Evolutionary conservation across 1,139 yeast genomes (phyloP), one percentile per base, ranked within the genome.

Genomic region (Kluyveromyces sp.): DNA sequence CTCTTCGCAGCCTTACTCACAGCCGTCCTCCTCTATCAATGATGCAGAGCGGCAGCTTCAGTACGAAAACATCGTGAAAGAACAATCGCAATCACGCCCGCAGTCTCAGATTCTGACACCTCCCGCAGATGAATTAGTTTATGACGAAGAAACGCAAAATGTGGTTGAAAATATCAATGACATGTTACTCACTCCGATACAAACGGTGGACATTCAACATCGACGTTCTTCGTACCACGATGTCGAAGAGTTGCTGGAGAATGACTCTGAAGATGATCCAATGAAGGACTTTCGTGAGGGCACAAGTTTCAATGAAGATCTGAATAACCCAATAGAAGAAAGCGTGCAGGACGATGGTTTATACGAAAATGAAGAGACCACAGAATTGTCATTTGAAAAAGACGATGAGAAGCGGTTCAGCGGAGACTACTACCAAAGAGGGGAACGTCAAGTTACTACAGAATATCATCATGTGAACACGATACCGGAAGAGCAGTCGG

Each of bases 401-500:
- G 62, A 57, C 4, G 64, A 60, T 45, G 64, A 59, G 40, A 43
- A 49, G 8, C 54, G 64, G 26, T 55, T 54, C 31, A 57, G 63
- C 44, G 51, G 48, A 36, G 33, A 40, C 4, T 36, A 51, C 6
- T 56, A 52, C 9, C 46, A 41, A 19, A 40, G 31, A n/a, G 17
- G 19, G 11, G 15, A 12, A 26, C 3, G 18, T n/a, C 29, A 31
- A 11, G 25, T 45, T 2, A 42, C 49, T 2, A 62, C 58, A 42
- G 48, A 45, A 9, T 60, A 59, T 40, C 64, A 57, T 40, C 60
- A 54, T 43, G 64, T 60, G 2, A 44, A 61, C 1, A 60, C 61
- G 3, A 60, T 60, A 25, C 58, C 57, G 36, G 64, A 60, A 42
- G 64, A 57, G 37, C 52, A 44, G n/a, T 33, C 33, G 12, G 36